These are phyloP conservation scores for Fusarium abutilonis DNA, from an alignment of 2,329 filamentous ascomycete genomes.

Conservation along the genomic window DNA sequence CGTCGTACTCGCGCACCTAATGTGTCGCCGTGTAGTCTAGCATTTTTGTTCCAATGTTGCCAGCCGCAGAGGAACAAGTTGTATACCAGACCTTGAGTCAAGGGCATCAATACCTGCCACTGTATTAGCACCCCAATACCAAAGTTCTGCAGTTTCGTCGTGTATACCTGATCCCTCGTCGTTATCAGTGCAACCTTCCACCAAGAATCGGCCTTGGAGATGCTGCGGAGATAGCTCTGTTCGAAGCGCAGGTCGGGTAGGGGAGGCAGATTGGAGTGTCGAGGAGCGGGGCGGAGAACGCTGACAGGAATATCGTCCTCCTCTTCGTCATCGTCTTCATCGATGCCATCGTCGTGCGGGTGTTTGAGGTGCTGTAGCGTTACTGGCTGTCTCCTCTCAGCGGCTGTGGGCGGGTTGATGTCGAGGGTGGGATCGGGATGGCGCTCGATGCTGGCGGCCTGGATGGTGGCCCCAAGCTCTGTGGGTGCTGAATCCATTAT, in stretches of 20 bases:
- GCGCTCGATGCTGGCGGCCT: constrained; percentile 80
- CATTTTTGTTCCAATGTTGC: constrained; percentile 86
- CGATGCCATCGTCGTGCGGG: constrained; percentile 49
- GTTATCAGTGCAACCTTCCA: constrained; percentile 86
- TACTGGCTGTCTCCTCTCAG: constrained; percentile 62
- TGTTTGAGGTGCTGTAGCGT: constrained; percentile 39
- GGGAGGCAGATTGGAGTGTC: constrained; percentile 62
- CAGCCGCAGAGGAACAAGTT: constrained; percentile 86
- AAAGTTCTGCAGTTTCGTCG: neutral
- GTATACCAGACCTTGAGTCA: constrained; percentile 89
- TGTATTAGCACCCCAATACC: neutral
- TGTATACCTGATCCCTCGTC: constrained; percentile 80
- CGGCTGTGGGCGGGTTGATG: constrained; percentile 80
- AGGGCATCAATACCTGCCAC: constrained; percentile 79
- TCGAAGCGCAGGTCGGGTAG: constrained; percentile 95
- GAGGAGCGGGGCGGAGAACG: constrained; percentile 65
- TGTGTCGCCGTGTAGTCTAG: constrained; percentile 78
- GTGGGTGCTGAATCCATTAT: constrained; percentile 66
- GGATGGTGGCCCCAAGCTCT: constrained; percentile 80
- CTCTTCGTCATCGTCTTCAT: constrained; percentile 57
- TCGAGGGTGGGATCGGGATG: constrained; percentile 78
- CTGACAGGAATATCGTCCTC: constrained; percentile 77
- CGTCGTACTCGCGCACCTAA: constrained; percentile 80
- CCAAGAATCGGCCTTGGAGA: constrained; percentile 81
- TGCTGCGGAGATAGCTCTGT: constrained; percentile 95